A percentile compares a stretch with the other conserved stretches of the same genome.
phyloP scores from a whole-genome alignment of 371 early-diverging fungal species.

The Saksenaea vasiformis region DNA sequence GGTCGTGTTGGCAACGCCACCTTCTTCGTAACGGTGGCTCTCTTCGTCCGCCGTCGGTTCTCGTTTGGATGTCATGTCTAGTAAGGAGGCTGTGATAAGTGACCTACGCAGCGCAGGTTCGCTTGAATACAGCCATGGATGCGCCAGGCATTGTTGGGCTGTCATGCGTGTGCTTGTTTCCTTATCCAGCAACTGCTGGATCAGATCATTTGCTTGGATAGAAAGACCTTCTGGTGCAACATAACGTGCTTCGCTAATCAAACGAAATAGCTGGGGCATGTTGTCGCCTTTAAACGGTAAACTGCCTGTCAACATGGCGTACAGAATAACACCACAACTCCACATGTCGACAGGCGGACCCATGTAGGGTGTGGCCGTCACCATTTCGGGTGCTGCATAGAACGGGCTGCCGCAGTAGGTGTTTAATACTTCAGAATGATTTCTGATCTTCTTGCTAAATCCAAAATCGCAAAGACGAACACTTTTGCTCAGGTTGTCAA shows the following conservation, averaged over 20 bases:
- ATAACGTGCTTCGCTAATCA: conserved; percentile 65
- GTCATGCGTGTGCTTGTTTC: conserved; percentile 70
- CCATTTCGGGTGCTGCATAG: conserved; percentile 89
- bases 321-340: conserved; percentile 80
- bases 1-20: neutral
- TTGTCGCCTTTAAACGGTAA: conserved; percentile 84
- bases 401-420: conserved; percentile 96
- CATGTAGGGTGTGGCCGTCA: conserved; percentile 69
- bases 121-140: conserved; percentile 68
- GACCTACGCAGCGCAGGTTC: neutral
- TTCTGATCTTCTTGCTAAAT: conserved; percentile 86
- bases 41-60: neutral
- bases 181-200: conserved; percentile 54
- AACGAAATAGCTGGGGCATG: conserved; percentile 70
- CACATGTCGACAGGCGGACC: conserved; percentile 83
- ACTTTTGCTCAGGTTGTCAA: conserved; percentile 67
- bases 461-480: conserved; percentile 95
- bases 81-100: neutral
- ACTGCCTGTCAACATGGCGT: conserved; percentile 71
- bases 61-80: neutral
- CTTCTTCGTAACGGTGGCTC: neutral
- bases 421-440: conserved; percentile 75
- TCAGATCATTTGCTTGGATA: conserved; percentile 48
- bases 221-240: conserved; percentile 51
- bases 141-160: conserved; percentile 71